A percentile compares a stretch with the other conserved stretches of the same genome.
Conservation (phyloP, 257 asterid species). For the Solanum acaule region DNA sequence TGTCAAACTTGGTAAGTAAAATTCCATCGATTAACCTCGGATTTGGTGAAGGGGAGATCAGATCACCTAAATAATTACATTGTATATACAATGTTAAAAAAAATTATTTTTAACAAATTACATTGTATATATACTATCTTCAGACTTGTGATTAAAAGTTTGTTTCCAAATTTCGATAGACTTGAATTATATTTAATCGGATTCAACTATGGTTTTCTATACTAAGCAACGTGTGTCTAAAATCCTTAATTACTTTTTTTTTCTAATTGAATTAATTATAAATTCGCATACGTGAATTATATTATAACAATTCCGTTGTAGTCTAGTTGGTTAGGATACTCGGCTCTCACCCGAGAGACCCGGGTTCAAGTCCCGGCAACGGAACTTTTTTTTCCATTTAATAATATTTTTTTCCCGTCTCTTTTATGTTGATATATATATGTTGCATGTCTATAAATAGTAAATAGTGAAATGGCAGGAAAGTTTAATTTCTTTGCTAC, state of each 20-base stretch:
- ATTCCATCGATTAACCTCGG: no score
- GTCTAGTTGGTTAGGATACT: slow-evolving; percentile 98
- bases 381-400: not conserved
- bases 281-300: no score
- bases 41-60: no score
- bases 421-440: not conserved
- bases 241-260: not conserved
- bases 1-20: no score
- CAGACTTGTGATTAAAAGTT: not conserved
- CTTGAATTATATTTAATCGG: not conserved
- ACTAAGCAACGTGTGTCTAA: not conserved
- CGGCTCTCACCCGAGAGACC: slow-evolving; percentile 99
- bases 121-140: no score
- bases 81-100: no score
- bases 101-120: no score
- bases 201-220: not conserved
- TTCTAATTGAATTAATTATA: not conserved
- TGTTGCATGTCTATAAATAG: not conserved
- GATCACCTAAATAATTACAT: no score
- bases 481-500: not conserved
- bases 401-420: no score
- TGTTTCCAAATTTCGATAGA: fast-evolving
- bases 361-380: slow-evolving; percentile 94
- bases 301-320: slow-evolving; percentile 48
- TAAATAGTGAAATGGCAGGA: not conserved